Percentiles rank a stretch among this genome's conserved stretches.
These are phyloP conservation scores for Colletotrichum navitas DNA, from an alignment of 2,329 filamentous ascomycete species.

Conservation along the genomic window DNA sequence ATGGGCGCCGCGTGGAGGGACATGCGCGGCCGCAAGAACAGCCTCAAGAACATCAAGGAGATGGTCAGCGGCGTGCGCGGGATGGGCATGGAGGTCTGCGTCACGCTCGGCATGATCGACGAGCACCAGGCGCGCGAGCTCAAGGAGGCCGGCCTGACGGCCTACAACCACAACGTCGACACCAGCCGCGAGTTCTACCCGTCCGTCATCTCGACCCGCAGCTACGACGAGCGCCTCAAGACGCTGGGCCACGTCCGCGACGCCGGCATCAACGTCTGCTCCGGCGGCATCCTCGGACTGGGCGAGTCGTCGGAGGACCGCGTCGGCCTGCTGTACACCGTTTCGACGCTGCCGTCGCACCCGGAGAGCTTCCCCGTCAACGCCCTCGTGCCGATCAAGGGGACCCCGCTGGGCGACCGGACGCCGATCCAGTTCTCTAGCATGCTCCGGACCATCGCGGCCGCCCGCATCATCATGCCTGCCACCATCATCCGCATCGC, in stretches of 20 bases:
- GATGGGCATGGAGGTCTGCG: conserved; percentile 91
- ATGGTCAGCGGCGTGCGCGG: conserved; percentile 87
- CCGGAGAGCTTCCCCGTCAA: conserved; percentile 95
- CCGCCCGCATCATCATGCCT: conserved; percentile 86
- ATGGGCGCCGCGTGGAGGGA: conserved; percentile 96
- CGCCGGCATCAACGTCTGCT: conserved; percentile 91
- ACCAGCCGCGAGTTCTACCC: conserved; percentile 92
- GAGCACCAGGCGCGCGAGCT: conserved; percentile 83
- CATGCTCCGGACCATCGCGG: conserved; percentile 85
- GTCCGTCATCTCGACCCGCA: conserved; percentile 84
- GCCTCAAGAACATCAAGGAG: conserved; percentile 83
- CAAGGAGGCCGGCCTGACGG: conserved; percentile 85
- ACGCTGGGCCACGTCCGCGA: conserved; percentile 85
- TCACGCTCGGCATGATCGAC: conserved; percentile 96
- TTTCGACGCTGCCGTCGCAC: conserved; percentile 83
- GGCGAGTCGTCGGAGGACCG: conserved; percentile 85
- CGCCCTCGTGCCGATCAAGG: conserved; percentile 89
- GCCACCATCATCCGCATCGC: conserved; percentile 88
- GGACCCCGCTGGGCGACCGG: conserved; percentile 84
- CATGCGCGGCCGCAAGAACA: conserved; percentile 90
- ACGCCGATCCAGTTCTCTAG: conserved; percentile 81
- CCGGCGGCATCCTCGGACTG: conserved; percentile 87
- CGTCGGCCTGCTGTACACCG: conserved; percentile 85
- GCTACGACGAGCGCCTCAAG: conserved; percentile 87
- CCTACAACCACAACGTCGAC: conserved; percentile 96